Base-by-base conservation (phyloP, 306 rosid species). In the Gillenia trifoliata region DNA sequence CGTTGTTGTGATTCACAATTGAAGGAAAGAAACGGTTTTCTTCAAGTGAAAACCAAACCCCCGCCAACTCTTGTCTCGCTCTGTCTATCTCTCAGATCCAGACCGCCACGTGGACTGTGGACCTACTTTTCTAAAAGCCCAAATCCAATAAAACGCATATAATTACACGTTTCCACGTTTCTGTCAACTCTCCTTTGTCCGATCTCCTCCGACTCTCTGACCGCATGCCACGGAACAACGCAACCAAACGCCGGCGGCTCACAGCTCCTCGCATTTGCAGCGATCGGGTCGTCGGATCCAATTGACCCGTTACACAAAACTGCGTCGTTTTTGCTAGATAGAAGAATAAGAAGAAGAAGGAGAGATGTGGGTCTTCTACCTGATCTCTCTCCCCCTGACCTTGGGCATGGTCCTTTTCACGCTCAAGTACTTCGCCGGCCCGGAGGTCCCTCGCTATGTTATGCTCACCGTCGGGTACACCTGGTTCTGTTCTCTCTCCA, bases 401-500 rank as follows among this genome's bases (percentile, higher is more conserved):
- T 28, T 86, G 83, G 98, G 93, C 50, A 88, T 94, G 96, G 98
- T 94, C 16, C 72, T 90, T 17, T 70, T 87, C 38, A 90, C 99
- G 45, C 89, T 94, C 33, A 61, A 80, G 74, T 94, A 90, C 85
- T 94, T 92, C 82, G 95, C 97, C 15, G 96, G 91, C 28, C 97
- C 96, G 2, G 83, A 77, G 76, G 93, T 92, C 57, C 99, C 96
- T 86, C 95, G 91, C 70, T 94, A 94, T 73, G 99, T 94, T 15
- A 85, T 86, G 29, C 75, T 94, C 82, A 94, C 97, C 65, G 99
- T 94, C 52, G 99, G 92, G 72, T 94, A 94, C 71, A 84, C 99
- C 70, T 92, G 99, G 99, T 89, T 94, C 77, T 90, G 87, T 72
- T 94, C 99, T 25, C 89, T 92, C 81, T 86, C 99, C 87, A 86